Base-by-base conservation (phyloP, 768 basidiomycete species). In the Mycena floridula region DNA sequence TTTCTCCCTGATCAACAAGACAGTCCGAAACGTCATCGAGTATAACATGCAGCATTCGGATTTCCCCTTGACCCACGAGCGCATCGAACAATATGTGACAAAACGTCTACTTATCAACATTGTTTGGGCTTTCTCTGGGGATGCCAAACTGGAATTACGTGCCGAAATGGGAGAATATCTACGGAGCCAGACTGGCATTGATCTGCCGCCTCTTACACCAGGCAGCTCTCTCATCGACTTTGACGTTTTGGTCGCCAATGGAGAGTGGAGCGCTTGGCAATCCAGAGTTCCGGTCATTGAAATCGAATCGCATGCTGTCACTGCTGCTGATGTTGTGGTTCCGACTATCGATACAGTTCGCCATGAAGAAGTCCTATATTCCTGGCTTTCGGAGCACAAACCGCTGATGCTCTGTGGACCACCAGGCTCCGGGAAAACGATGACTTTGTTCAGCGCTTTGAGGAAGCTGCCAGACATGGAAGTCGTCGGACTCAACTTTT, bases 401-500 rank as follows among this genome's bases (percentile, higher is more conserved):
- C 96, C 96, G 16, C 77, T 99, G 44, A 89, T 99, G 81, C 77
- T 99, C 21, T 99, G 94, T 60, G 96, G 96, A 37, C 96, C 96
- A 56, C 96, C 96, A n/a, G 96, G 96, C 59, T 98, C 96, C 18
- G 96, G 96, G 20, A 99, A 99, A 70, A 99, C 96, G 6, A 99
- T 99, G 96, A 98, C 96, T 0, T 72, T 99, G 16, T 98, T 99
- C 69, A 96, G 92, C 54, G 96, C 96, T 8, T 76, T 99, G 24
- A 83, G 96, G 46, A 98, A 98, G 63, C 77, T 98, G 28, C 94
- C 96, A 2, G 92, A 98, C 64, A 93, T 99, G 85, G 96, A 99
- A 58, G 92, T 98, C 37, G 94, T 97, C 53, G 96, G 96, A 38
- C 81, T 99, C 54, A 99, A 99, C 67, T 99, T 99, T 66, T 99